phyloP scores from a whole-genome alignment of 2,329 filamentous ascomycete species.

The Parafenestella ontariensis region DNA sequence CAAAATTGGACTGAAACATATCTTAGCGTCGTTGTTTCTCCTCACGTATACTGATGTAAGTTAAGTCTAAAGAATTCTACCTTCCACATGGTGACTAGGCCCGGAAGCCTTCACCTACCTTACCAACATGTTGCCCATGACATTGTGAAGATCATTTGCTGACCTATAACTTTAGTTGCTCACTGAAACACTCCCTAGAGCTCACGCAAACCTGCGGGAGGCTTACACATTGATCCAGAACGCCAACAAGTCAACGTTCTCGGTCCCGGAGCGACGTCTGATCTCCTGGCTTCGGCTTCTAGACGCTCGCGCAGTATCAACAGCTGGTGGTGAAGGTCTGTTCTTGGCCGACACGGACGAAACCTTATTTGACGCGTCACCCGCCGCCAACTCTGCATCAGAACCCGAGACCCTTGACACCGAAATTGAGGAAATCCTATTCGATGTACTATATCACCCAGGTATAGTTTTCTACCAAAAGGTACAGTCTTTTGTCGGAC shows the following conservation, averaged over 20 bases:
- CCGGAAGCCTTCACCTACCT: not conserved
- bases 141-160: not conserved
- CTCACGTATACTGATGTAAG: slow-evolving; percentile 60
- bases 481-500: slow-evolving; percentile 64
- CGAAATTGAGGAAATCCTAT: slow-evolving; percentile 59
- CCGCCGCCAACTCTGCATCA: slow-evolving; percentile 42
- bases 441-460: slow-evolving; percentile 63
- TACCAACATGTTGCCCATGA: not conserved
- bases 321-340: slow-evolving; percentile 62
- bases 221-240: slow-evolving; percentile 58
- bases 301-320: slow-evolving; percentile 62
- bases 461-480: slow-evolving; percentile 65
- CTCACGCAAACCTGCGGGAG: slow-evolving; percentile 59
- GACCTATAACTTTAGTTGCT: slow-evolving; percentile 23
- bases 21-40: slow-evolving; percentile 62
- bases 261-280: slow-evolving; percentile 54
- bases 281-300: slow-evolving; percentile 64
- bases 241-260: slow-evolving; percentile 28
- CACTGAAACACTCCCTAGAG: slow-evolving; percentile 45
- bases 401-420: slow-evolving; percentile 37
- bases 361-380: slow-evolving; percentile 55
- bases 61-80: too few relatives aligned
- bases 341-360: slow-evolving; percentile 61
- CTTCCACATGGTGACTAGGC: too few relatives aligned
- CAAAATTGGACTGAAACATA: slow-evolving; percentile 44